Base-by-base conservation (phyloP, 495 filamentous ascomycete genomes). In the Aspergillus steynii region DNA sequence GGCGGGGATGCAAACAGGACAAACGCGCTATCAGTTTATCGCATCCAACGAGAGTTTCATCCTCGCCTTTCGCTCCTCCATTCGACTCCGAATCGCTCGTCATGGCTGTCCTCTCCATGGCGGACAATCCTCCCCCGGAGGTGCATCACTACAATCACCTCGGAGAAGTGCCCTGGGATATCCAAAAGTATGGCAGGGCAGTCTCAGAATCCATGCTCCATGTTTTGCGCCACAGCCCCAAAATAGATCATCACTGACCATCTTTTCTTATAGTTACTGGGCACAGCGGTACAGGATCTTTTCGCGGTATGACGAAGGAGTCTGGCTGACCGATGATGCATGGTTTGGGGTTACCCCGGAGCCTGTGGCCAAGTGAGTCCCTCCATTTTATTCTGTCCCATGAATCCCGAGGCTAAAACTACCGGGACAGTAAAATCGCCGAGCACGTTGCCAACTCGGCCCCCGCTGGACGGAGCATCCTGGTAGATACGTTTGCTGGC, bases 341-440 rank as follows among this genome's bases (percentile, higher is more conserved):
- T 99, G 95, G 95, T 99, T 92, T 74, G 96, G 93, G 50, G 90
- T 98, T 8, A 98, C 95, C 1, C 93, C 95, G 12, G 95, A 98
- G 73, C 89, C 87, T 10, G 84, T 98, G 27, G 95, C 95, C 45
- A 86, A 79, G 92, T 96, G 81, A 64, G 80, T 53, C 5, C 37
- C 27, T 45, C 46, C 25, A n/a, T 10, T 9, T 10, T 37, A 34
- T 37, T 46, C 52, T 50, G 29, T 29, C 53, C n/a, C 42, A 1
- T 42, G 37, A 2, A 29, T 48, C n/a, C 25, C 26, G 29, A 2
- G 0, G 5, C 29, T 34, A 28, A 55, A 42, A 50, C 59, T 50
- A 50, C 59, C 20, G 3, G 53, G 32, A 52, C 56, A 95, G 91
- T 56, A 84, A 88, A 74, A 90, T 97, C 60, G 92, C 93, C n/a